These are phyloP conservation scores for Ilyonectria sp. DNA, from an alignment of 2,329 filamentous ascomycete species.

Conservation along the genomic window DNA sequence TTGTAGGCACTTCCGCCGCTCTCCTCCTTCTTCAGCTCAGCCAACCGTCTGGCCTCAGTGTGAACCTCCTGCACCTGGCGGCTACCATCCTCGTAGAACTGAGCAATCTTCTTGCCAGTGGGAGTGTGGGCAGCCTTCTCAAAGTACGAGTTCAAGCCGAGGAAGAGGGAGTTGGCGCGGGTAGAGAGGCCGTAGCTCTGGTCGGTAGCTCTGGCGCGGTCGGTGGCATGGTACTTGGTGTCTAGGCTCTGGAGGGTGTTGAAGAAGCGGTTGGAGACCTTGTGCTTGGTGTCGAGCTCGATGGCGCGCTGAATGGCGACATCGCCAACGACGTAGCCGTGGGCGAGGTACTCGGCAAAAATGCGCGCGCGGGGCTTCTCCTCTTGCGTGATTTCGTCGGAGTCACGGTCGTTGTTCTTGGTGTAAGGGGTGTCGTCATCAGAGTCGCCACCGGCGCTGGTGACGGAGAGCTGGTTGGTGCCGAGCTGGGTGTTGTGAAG, in stretches of 20 bases:
- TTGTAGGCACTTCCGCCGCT: constrained; percentile 72
- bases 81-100: constrained; percentile 88
- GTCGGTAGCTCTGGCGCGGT: constrained; percentile 88
- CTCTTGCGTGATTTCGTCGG: constrained; percentile 87
- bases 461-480: constrained; percentile 84
- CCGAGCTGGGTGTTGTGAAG: constrained; percentile 98
- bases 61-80: constrained; percentile 97
- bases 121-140: constrained; percentile 92
- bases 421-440: constrained; percentile 73
- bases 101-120: constrained; percentile 87
- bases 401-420: constrained; percentile 70
- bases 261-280: constrained; percentile 86
- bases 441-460: constrained; percentile 76
- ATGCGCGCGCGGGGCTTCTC: constrained; percentile 97
- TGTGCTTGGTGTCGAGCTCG: constrained; percentile 90
- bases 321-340: constrained; percentile 88
- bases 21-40: constrained; percentile 85
- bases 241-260: constrained; percentile 83
- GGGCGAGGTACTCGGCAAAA: constrained; percentile 94
- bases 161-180: constrained; percentile 76
- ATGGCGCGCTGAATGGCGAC: constrained; percentile 86
- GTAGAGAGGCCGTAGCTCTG: constrained; percentile 85
- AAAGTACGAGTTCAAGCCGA: constrained; percentile 88
- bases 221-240: constrained; percentile 87
- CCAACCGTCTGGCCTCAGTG: constrained; percentile 88